Conservation (phyloP, 176 grass and related monocot species). For the Phoenix dactylifera region DNA sequence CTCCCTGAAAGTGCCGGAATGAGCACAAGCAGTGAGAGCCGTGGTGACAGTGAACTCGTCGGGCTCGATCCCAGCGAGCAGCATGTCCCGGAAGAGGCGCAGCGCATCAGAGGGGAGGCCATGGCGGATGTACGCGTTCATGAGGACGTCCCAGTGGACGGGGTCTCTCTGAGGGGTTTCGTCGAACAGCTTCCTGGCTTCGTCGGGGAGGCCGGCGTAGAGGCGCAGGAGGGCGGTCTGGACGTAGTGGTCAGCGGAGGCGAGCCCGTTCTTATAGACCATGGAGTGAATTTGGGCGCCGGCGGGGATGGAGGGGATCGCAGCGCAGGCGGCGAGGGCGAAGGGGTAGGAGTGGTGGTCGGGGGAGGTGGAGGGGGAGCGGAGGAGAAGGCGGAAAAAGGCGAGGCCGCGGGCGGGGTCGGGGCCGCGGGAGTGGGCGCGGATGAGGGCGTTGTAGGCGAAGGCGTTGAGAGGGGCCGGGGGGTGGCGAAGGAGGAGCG, state of each 20-base stretch:
- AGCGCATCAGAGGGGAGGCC: constrained; percentile 40
- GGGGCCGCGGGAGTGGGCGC: constrained; percentile 10
- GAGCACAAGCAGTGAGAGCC: constrained; percentile 45
- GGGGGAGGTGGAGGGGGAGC: constrained; percentile 30
- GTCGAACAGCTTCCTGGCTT: constrained; percentile 47
- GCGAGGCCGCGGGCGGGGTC: constrained; percentile 7
- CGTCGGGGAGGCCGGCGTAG: constrained; percentile 23
- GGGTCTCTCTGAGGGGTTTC: constrained; percentile 40
- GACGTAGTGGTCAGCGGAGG: constrained; percentile 64
- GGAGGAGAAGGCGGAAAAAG: constrained; percentile 52
- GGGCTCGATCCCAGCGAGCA: constrained; percentile 30
- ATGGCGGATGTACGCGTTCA: constrained; percentile 39
- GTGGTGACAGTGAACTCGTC: constrained; percentile 68
- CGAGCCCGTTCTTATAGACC: constrained; percentile 49
- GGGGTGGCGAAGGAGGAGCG: constrained; percentile 47
- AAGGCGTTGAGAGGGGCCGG: constrained; percentile 33
- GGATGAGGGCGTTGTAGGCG: constrained; percentile 34
- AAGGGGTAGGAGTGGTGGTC: constrained; percentile 85
- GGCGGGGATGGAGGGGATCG: constrained; percentile 7
- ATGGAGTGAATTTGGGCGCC: constrained; percentile 53
- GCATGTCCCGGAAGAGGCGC: constrained; percentile 41
- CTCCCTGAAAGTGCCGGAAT: constrained; percentile 46
- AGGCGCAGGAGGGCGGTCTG: constrained; percentile 60
- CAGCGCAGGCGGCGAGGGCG: constrained; percentile 48
- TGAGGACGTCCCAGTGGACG: constrained; percentile 76